Evolutionary conservation across 2,329 filamentous ascomycete species (phyloP).

Genomic region (Delphinella strobiligena): DNA sequence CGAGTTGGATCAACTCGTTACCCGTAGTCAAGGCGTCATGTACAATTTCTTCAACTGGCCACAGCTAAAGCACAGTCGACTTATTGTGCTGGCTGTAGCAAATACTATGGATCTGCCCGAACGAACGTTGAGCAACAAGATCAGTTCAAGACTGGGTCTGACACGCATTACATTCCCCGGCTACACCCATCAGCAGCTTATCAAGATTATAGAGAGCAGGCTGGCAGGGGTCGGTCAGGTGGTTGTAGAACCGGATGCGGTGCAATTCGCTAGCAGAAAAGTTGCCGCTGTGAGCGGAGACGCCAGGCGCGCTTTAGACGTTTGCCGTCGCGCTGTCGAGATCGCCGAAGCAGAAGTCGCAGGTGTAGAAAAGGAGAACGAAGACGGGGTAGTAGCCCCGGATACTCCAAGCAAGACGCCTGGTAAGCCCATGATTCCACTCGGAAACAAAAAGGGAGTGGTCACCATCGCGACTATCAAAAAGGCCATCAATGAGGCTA

Average conservation of each 20-base stretch:
- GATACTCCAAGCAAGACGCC: conserved; percentile 51
- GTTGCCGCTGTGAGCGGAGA: conserved; percentile 94
- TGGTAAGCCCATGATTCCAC: conserved; percentile 15
- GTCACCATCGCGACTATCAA: conserved; percentile 93
- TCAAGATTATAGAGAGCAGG: conserved; percentile 94
- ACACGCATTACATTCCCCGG: conserved; percentile 95
- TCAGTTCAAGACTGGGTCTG: conserved; percentile 72
- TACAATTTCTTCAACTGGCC: conserved; percentile 99
- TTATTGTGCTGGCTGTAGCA: conserved; percentile 93
- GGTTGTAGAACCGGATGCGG: conserved; percentile 82
- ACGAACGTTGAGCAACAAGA: conserved; percentile 93
- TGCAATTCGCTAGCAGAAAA: conserved; percentile 93
- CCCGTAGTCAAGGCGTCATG: conserved; percentile 99
- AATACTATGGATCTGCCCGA: conserved; percentile 99
- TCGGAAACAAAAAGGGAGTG: conserved; percentile 30
- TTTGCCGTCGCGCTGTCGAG: conserved; percentile 89
- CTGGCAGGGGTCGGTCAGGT: conserved; percentile 70
- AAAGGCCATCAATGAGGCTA: conserved; percentile 88
- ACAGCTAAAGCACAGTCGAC: conserved; percentile 72
- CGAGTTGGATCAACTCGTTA: conserved; percentile 93
- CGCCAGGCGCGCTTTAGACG: conserved; percentile 81
- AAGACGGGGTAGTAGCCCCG: conserved; percentile 30
- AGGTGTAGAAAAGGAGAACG: conserved; percentile 16
- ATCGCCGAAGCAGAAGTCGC: conserved; percentile 67
- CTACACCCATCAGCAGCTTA: conserved; percentile 93